Percentiles rank a stretch among this genome's conserved stretches.
These are phyloP conservation scores for Exophiala lecanii-corni DNA, from an alignment of 2,329 filamentous ascomycete genomes.

Conservation along the genomic window DNA sequence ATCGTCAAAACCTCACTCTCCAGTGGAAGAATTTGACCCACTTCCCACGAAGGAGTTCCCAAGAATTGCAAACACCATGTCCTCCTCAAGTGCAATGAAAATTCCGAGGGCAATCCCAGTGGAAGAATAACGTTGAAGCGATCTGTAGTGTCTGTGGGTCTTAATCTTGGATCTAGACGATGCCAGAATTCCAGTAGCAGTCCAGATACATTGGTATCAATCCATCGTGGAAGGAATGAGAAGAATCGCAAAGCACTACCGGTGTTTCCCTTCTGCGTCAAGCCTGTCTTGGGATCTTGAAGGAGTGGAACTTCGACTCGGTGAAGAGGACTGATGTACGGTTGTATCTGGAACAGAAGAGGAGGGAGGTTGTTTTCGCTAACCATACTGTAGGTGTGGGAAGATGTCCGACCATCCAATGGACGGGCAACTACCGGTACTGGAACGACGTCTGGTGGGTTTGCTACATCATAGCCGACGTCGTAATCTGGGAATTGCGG, in stretches of 20 bases:
- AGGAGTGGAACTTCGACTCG: slow-evolving; percentile 8
- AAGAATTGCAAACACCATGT: slow-evolving; percentile 11
- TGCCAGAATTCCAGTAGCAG: slow-evolving; percentile 21
- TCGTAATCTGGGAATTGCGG: slow-evolving; percentile 12
- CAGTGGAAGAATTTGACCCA: slow-evolving; percentile 4
- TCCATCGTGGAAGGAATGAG: slow-evolving; percentile 20
- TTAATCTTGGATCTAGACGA: slow-evolving; percentile 16
- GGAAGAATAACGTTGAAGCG: slow-evolving; percentile 8
- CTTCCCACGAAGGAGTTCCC: slow-evolving; percentile 1
- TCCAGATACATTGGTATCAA: slow-evolving; percentile 14
- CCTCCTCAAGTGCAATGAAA: slow-evolving; percentile 16
- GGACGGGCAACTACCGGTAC: slow-evolving; percentile 7
- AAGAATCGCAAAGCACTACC: slow-evolving; percentile 17
- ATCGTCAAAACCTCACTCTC: slow-evolving; percentile 14
- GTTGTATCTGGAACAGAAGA: slow-evolving; percentile 18
- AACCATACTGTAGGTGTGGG: slow-evolving; percentile 13
- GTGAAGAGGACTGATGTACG: slow-evolving; percentile 1
- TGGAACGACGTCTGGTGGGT: neutral
- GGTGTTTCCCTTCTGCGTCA: slow-evolving; percentile 1
- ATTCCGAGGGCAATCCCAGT: slow-evolving; percentile 1
- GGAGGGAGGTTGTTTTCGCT: slow-evolving; percentile 14
- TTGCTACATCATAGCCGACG: slow-evolving; percentile 8
- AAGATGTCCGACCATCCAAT: slow-evolving; percentile 4
- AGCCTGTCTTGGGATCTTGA: slow-evolving; percentile 6
- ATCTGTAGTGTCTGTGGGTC: slow-evolving; percentile 18